Evolutionary conservation across 805 yeast genomes (phyloP).

Genomic region (Dipodascus geniculatus): DNA sequence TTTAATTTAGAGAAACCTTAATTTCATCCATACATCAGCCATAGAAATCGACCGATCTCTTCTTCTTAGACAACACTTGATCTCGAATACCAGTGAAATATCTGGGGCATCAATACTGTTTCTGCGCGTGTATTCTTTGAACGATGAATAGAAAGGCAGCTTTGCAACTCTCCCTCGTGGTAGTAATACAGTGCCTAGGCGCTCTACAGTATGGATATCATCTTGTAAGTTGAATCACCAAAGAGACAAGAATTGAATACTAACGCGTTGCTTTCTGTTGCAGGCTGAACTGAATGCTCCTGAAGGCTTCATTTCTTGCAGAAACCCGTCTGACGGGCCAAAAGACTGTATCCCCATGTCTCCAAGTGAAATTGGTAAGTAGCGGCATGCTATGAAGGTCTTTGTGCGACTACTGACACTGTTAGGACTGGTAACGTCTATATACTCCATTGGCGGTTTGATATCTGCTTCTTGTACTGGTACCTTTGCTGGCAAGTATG

Average conservation of each 20-base stretch:
- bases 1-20: background rate
- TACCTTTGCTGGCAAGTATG: constrained; percentile 47
- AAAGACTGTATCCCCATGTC: constrained; percentile 46
- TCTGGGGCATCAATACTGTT: no score
- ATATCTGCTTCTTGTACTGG: constrained; percentile 65
- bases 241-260: no score
- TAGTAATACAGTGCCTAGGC: constrained; percentile 54
- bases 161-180: constrained; percentile 2
- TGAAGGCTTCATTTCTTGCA: constrained; percentile 54
- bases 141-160: background rate
- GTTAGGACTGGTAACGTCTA: constrained; percentile 58
- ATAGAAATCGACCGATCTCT: no score
- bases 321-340: constrained; percentile 9
- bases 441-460: constrained; percentile 77
- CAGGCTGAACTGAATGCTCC: constrained; percentile 86
- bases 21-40: background rate
- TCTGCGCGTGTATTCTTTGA: no score
- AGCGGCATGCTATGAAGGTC: constrained; percentile 33
- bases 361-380: constrained; percentile 12
- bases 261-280: no score
- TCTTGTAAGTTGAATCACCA: constrained; percentile 31
- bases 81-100: no score
- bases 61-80: no score
- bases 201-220: constrained; percentile 90
- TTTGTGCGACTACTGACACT: background rate